Evolutionary conservation across 768 basidiomycete species (phyloP), one percentile per base, ranked within the genome.

Genomic region (Mycena kentingensis): DNA sequence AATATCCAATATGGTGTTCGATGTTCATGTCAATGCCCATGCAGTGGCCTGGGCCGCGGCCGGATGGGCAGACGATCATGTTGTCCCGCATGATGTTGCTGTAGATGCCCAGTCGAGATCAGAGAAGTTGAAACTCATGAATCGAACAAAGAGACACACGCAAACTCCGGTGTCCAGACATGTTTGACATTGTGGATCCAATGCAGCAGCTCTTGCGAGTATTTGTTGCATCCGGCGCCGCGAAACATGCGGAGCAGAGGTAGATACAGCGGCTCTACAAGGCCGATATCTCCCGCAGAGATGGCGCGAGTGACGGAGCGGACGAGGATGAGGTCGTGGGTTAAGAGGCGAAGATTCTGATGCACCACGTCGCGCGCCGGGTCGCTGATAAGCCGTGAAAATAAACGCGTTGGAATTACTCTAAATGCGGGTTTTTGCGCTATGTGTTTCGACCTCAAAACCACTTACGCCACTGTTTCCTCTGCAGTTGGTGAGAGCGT

Each of bases 21-120:
- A 74, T 71, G 42, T 76, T 74, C 4, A 69, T 15, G 28, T 75
- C 68, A 4, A 72, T 63, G 0, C 57, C 58, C 67, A 74, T 73
- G 0, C 50, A 58, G 38, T 73, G 67, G 0, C 70, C 70, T 7
- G 59, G 45, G 0, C 68, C 44, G 0, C 73, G 70, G 0, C 63
- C 63, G 0, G 66, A 64, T 0, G 62, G 22, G 28, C 73, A 72
- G 21, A 74, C 47, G 1, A 76, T 55, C 65, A 70, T 68, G 18
- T 63, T 69, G 38, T 75, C 71, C 0, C 64, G 58, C 62, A 73
- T 71, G 0, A 76, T 69, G 31, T 76, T 58, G 0, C 72, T 74
- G 43, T 3, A 16, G 27, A 22, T 35, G 13, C 10, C n/a, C 28
- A 29, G 6, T 28, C 12, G 22, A 21, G 19, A 34, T 18, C 25